phyloP scores from a whole-genome alignment of 2,329 filamentous ascomycete species.

The Pestalotiopsis sp. region DNA sequence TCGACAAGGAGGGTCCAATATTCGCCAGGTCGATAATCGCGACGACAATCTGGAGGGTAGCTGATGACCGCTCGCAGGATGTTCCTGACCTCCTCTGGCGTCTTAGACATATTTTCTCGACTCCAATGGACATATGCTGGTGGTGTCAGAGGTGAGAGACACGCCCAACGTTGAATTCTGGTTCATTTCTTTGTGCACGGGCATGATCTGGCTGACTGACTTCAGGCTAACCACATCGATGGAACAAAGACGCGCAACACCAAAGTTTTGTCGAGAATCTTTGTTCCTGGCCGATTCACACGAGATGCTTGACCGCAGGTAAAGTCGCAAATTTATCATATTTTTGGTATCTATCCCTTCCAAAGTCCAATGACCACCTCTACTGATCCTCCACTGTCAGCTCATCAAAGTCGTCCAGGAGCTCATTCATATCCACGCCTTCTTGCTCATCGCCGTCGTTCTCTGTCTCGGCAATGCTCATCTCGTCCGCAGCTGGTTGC shows the following conservation, averaged over 20 bases:
- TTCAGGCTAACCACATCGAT: too few species aligned
- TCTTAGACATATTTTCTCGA: neutral
- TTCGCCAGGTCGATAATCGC: neutral
- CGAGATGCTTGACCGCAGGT: neutral
- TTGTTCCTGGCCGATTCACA: neutral
- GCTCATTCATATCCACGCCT: slow-evolving; percentile 73
- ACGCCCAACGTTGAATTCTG: neutral
- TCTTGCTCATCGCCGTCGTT: slow-evolving; percentile 67
- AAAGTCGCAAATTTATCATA: neutral
- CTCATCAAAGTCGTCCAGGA: slow-evolving; percentile 93
- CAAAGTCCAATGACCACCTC: neutral
- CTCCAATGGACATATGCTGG: neutral
- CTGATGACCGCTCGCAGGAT: neutral
- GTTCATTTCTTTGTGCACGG: neutral
- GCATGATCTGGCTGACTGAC: too few species aligned
- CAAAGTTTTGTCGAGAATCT: neutral
- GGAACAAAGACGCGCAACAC: too few species aligned
- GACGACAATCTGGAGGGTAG: neutral
- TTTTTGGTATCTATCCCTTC: neutral
- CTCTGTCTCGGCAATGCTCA: slow-evolving; percentile 66
- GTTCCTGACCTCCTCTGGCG: neutral
- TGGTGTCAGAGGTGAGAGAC: neutral
- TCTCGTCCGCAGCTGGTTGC: slow-evolving; percentile 58
- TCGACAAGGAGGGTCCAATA: neutral
- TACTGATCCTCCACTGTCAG: slow-evolving; percentile 67